Conservation (phyloP, 345 rosid species). For the Murraya paniculata region DNA sequence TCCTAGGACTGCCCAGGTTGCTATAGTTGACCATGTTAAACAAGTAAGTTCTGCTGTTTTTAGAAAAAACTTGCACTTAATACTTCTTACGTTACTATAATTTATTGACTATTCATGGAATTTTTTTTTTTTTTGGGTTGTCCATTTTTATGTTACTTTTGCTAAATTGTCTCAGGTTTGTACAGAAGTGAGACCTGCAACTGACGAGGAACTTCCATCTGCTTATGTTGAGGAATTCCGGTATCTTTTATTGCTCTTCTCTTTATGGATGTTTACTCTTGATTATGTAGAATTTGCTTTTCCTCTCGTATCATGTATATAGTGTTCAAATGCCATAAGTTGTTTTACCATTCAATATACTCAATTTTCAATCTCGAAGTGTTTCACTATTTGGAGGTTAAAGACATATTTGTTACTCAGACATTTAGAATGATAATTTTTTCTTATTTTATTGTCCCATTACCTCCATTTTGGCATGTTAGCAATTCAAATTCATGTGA, state of each 20-base stretch:
- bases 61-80: not conserved
- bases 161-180: slow-evolving; percentile 82
- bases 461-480: not conserved
- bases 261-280: not conserved
- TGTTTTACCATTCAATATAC: not conserved
- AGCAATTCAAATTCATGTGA: not conserved
- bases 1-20: slow-evolving; percentile 93
- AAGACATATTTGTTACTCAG: not conserved
- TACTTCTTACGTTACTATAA: not conserved
- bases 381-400: not conserved
- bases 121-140: not conserved
- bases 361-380: not conserved
- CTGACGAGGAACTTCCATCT: slow-evolving; percentile 89
- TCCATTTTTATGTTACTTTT: slow-evolving; percentile 28
- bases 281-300: not conserved
- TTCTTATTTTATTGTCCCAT: not conserved
- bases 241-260: slow-evolving; percentile 34
- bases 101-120: not conserved
- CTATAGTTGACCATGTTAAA: slow-evolving; percentile 82
- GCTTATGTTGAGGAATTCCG: slow-evolving; percentile 83
- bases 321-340: not conserved
- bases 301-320: not conserved
- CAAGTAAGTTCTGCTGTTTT: slow-evolving; percentile 48
- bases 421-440: not conserved
- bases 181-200: slow-evolving; percentile 84